Conservation (phyloP, 768 basidiomycete species). For the Mycena rebaudengoi region DNA sequence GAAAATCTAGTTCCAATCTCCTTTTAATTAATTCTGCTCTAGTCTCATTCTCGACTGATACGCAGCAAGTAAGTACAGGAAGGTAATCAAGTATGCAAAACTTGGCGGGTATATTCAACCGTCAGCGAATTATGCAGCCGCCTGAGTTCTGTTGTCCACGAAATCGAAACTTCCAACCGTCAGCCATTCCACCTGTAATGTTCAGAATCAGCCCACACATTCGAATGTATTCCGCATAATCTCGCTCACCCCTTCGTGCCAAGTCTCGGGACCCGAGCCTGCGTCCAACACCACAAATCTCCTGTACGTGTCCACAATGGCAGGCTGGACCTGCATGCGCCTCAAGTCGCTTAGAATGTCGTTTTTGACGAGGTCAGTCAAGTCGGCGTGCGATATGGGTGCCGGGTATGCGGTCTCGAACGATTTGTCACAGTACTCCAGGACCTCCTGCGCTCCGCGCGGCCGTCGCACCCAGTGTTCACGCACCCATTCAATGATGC, state of each 20-base stretch:
- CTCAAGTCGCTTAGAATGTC: constrained; percentile 8
- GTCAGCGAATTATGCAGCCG: too few relatives aligned
- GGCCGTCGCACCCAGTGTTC: not conserved
- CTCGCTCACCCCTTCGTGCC: not conserved
- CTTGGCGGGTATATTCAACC: too few relatives aligned
- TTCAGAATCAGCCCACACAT: not conserved
- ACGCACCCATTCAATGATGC: not conserved
- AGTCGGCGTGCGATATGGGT: not conserved
- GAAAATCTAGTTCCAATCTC: too few relatives aligned
- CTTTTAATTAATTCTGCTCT: too few relatives aligned
- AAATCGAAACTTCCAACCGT: not conserved
- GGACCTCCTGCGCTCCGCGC: not conserved
- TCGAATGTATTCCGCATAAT: not conserved
- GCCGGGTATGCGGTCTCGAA: not conserved
- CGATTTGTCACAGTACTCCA: not conserved
- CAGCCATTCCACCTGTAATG: not conserved
- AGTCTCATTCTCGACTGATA: too few relatives aligned
- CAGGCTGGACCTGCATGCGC: constrained; percentile 15
- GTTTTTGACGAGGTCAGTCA: not conserved
- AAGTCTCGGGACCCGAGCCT: not conserved
- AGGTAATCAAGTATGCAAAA: too few relatives aligned
- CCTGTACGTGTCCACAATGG: not conserved
- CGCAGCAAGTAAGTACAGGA: too few relatives aligned
- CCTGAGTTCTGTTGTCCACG: too few relatives aligned
- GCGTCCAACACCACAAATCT: constrained; percentile 7